These are phyloP conservation scores for Aspergillus tubingensis DNA, from an alignment of 2,329 filamentous ascomycete genomes.

Conservation along the genomic window DNA sequence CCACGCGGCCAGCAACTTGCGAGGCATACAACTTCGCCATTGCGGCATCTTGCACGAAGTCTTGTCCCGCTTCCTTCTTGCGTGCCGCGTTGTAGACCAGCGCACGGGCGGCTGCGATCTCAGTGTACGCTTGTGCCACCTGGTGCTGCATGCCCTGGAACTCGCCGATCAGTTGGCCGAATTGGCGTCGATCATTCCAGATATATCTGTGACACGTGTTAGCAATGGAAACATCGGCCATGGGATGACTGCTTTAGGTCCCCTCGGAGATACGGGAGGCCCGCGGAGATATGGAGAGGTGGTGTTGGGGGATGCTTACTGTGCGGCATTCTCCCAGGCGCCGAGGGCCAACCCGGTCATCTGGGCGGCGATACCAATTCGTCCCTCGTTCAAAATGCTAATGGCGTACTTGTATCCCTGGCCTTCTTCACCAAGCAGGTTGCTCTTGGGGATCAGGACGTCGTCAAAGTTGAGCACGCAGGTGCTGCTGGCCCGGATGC, in stretches of 20 bases:
- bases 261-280: too few species aligned
- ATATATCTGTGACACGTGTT: constrained; percentile 63
- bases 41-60: constrained; percentile 92
- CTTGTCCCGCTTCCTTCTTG: constrained; percentile 96
- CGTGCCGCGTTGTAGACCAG: constrained; percentile 94
- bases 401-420: constrained; percentile 99
- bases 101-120: constrained; percentile 87
- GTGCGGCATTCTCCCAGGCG: constrained; percentile 90
- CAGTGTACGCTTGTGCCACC: constrained; percentile 91
- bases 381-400: constrained; percentile 87
- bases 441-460: constrained; percentile 82
- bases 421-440: constrained; percentile 83
- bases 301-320: constrained; percentile 47
- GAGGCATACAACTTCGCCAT: constrained; percentile 97
- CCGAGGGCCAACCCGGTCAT: constrained; percentile 97
- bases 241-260: too few species aligned
- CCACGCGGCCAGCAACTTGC: constrained; percentile 86
- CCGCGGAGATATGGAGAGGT: neutral
- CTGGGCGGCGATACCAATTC: constrained; percentile 96
- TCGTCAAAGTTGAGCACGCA: constrained; percentile 98
- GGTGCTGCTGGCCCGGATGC: constrained; percentile 92
- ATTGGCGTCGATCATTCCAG: constrained; percentile 98
- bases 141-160: constrained; percentile 99
- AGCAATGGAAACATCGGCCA: too few species aligned
- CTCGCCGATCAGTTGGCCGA: constrained; percentile 87